Base-by-base conservation (phyloP, 1,284 basidiomycete species). In the Boletus sp. region DNA sequence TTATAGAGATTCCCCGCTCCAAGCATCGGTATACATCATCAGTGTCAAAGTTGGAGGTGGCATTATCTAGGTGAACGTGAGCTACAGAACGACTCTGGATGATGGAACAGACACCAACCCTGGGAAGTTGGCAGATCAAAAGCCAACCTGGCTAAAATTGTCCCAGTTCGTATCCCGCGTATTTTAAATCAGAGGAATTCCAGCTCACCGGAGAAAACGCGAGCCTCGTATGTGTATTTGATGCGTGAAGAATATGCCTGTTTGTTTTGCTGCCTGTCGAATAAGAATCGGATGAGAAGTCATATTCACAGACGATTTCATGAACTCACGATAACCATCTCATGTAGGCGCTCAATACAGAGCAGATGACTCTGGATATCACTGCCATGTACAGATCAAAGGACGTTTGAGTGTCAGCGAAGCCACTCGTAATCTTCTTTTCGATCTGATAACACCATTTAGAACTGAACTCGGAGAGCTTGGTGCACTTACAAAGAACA, bases 41-140 rank as follows among this genome's bases (percentile, higher is more conserved):
- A 7, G 36, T 2, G 3, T 57, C 23, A 5, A 33, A n/a, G 1
- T 13, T 32, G 1, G 38, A 46, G 14, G 14, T n/a, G 5, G 20
- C 27, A 13, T 20, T 5, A 17, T 51, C 59, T 61, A 17, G 14
- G 4, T 1, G 7, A 14, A 33, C 23, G 8, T 48, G 22, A 40
- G 39, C 16, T 2, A 33, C 9, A n/a, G 16, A 16, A 8, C 12
- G 2, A 34, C 6, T 9, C 5, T 9, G 10, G 3, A 39, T 8
- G 10, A 23, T 7, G 4, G n/a, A 32, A n/a, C 4, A 20, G n/a
- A 17, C 6, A 30, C 46, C 9, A 4, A 59, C 62, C 60, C 40
- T 61, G 49, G 10, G 59, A 52, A 2, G 62, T 65, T 7, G 51
- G 47, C 14, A 62, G 39, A 43, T 65, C 62, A 17, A 43, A 49